Conservation (phyloP, 2,329 filamentous ascomycete species). For the Bipolaris gigantea region DNA sequence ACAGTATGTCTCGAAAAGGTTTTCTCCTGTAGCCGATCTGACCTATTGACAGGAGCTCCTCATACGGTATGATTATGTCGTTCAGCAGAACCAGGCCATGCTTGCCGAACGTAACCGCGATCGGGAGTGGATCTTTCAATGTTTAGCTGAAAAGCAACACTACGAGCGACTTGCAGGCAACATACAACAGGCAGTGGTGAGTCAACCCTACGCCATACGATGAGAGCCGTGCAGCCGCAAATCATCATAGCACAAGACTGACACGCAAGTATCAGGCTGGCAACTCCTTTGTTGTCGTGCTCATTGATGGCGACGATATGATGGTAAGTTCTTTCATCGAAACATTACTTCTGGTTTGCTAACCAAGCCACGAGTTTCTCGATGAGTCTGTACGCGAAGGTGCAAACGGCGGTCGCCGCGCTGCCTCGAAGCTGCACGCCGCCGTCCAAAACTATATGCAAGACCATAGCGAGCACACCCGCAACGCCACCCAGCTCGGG, state of each 20-base stretch:
- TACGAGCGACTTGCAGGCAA: conserved; percentile 21
- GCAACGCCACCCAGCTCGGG: conserved; percentile 45
- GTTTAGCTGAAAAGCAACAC: conserved; percentile 26
- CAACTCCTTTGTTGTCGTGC: conserved; percentile 57
- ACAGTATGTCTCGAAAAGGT: conserved; percentile 23
- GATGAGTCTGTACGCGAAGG: conserved; percentile 55
- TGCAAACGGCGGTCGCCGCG: conserved; percentile 56
- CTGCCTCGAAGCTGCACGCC: conserved; percentile 54
- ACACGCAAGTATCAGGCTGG: conserved; percentile 9
- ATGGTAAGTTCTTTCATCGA: conserved; percentile 35
- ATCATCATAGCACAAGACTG: neutral
- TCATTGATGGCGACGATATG: conserved; percentile 60
- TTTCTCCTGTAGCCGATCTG: neutral
- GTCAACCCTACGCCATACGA: neutral
- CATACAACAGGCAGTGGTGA: conserved; percentile 34
- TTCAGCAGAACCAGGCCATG: conserved; percentile 35
- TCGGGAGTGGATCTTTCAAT: conserved; percentile 20
- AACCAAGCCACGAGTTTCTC: conserved; percentile 45
- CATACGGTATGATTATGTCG: conserved; percentile 44
- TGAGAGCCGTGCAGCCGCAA: neutral
- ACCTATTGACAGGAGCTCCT: conserved; percentile 43
- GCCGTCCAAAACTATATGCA: conserved; percentile 50
- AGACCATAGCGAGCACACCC: conserved; percentile 45
- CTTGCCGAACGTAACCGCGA: conserved; percentile 31
- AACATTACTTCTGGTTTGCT: neutral